Evolutionary conservation across 345 rosid genomes (phyloP), one percentile per base, ranked within the genome.

Genomic region (Iberis pinnata): DNA sequence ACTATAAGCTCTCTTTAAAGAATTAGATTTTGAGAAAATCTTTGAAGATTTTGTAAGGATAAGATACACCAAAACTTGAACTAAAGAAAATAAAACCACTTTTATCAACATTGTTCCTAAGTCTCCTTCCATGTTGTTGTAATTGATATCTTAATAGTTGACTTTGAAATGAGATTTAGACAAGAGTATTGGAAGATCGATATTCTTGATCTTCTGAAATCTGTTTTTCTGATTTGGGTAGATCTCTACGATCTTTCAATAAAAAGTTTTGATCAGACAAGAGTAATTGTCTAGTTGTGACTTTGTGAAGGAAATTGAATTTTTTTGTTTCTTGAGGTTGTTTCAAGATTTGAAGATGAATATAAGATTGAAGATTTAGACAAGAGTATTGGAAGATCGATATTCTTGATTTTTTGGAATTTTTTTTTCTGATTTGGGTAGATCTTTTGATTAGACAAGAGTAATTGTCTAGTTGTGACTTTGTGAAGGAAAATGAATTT

Each of bases 41-140:
- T 61, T 75, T 8, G 88, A 84, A 0, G 89, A 81, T 19, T 73
- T 76, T 9, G 75, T 43, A 9, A 81, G 82, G 15, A 81, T 80
- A 40, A 81, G 67, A 59, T 79, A 84, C 7, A 84, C 80, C 69
- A 84, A 56, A 16, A 69, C 80, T 57, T 84, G 88, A 4, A 84
- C 80, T 9, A 75, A 4, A 7, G 63, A 61, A 47, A 81, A 78
- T 56, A 51, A 11, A n/a, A 16, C 70, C 53, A 75, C 75, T 67
- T 81, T 82, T 65, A 76, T 24, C 27, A 81, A 31, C 65, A 72
- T 49, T 5, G 69, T 80, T 18, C 65, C 75, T 33, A 71, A 61
- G 49, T 62, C 54, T 37, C 72, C 70, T 8, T 76, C 80, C 63
- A 63, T 75, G 33, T 70, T 42, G 19, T 50, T 20, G 17, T 53